Percentiles rank a stretch among this genome's conserved stretches.
phyloP scores from a whole-genome alignment of 768 basidiomycete genomes.

The Phlegmacium glaucopus region DNA sequence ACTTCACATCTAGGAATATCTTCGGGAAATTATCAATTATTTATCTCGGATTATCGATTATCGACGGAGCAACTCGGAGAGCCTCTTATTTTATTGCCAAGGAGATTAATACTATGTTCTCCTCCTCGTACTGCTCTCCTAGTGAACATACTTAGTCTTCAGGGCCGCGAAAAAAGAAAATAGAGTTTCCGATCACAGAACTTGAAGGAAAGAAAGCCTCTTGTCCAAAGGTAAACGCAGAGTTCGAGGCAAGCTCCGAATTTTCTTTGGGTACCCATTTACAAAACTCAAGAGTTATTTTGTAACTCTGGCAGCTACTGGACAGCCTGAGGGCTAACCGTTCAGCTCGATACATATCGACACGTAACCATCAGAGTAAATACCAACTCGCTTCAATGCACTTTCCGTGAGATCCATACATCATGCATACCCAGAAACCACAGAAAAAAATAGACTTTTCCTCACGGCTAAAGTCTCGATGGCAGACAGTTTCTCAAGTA shows the following conservation, averaged over 20 bases:
- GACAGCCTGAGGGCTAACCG: no score
- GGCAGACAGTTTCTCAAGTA: neutral
- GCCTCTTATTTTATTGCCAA: neutral
- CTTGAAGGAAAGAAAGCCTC: neutral
- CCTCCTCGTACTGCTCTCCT: slow-evolving; percentile 10
- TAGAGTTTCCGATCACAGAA: neutral
- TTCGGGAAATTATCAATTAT: no score
- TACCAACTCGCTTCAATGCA: no score
- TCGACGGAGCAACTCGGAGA: neutral
- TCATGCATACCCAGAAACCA: no score
- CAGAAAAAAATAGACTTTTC: neutral
- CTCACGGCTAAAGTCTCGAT: neutral
- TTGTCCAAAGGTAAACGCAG: neutral
- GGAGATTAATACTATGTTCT: no score
- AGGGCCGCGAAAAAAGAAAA: slow-evolving; percentile 2
- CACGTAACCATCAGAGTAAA: no score
- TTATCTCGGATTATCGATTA: no score
- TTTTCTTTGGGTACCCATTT: no score
- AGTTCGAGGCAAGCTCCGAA: neutral
- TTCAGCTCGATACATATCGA: no score
- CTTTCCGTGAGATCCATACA: no score
- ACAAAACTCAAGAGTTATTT: no score
- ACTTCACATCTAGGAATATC: slow-evolving; percentile 1
- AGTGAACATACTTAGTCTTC: slow-evolving; percentile 6
- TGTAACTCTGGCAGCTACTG: no score